phyloP scores from a whole-genome alignment of 108 stramenopile genomes.

The Skeletonema potamos region DNA sequence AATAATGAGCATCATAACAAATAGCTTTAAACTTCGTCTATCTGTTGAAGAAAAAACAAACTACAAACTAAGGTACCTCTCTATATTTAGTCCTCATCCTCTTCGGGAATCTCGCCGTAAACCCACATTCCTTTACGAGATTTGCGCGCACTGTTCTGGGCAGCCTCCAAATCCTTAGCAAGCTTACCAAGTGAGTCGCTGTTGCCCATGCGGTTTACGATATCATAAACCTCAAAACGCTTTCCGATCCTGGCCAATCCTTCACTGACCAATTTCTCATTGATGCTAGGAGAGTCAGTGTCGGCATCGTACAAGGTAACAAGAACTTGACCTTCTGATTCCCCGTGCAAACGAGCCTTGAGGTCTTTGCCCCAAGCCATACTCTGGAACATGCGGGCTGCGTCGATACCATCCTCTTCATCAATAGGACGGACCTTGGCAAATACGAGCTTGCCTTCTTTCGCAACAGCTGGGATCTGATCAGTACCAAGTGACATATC shows the following conservation, averaged over 20 bases:
- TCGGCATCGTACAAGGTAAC: conserved; percentile 56
- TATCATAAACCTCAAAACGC: conserved; percentile 44
- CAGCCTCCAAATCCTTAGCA: conserved; percentile 58
- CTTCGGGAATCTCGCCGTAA: conserved; percentile 90
- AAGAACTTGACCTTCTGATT: conserved; percentile 64
- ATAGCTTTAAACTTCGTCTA: background rate
- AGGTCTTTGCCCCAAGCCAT: conserved; percentile 86
- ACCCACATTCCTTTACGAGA: conserved; percentile 88
- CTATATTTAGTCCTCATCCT: conserved; percentile 71
- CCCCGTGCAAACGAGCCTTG: conserved; percentile 60
- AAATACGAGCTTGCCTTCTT: conserved; percentile 81
- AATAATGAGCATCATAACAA: conserved; percentile 5
- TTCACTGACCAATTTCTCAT: conserved; percentile 66
- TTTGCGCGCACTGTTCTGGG: conserved; percentile 73
- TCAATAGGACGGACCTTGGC: conserved; percentile 65
- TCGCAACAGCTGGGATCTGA: conserved; percentile 81
- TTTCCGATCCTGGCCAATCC: conserved; percentile 80
- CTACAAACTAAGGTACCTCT: conserved; percentile 7
- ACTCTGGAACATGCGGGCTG: conserved; percentile 75
- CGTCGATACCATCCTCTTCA: conserved; percentile 85
- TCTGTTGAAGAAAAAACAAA: background rate
- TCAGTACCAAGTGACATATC: conserved; percentile 75
- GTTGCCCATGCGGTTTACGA: conserved; percentile 56
- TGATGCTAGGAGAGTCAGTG: conserved; percentile 59
- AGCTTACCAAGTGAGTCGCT: conserved; percentile 57